Conservation (phyloP, 176 grass and related monocot genomes). For the Oryza brachyantha region DNA sequence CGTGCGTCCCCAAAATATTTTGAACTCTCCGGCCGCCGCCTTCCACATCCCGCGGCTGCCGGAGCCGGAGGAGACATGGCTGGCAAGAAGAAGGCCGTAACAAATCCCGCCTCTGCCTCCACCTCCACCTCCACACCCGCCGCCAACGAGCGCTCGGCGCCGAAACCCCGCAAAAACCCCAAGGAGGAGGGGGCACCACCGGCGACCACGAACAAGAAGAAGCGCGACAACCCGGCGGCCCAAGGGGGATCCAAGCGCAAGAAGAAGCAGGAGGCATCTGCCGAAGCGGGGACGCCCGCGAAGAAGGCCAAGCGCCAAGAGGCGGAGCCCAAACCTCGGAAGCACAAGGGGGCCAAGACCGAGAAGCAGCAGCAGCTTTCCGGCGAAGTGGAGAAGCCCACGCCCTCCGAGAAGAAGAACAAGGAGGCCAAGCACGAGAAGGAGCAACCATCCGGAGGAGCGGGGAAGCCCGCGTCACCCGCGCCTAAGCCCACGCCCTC, state of each 20-base stretch:
- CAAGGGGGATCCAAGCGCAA: background rate
- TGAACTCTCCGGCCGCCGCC: background rate
- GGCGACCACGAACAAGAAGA: background rate
- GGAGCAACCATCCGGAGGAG: background rate
- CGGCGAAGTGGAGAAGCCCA: background rate
- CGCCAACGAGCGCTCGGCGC: background rate
- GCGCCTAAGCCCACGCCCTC: background rate
- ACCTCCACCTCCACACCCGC: background rate
- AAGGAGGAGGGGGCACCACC: background rate
- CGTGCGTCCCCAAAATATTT: background rate
- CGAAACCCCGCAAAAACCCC: slow-evolving; percentile 15
- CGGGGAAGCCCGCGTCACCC: background rate
- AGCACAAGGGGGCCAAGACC: background rate
- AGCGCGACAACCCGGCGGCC: background rate
- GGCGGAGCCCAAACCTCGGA: background rate
- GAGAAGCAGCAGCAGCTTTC: background rate
- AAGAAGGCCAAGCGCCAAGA: background rate
- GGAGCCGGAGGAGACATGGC: slow-evolving; percentile 26
- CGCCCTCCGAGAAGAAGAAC: background rate
- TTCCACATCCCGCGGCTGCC: background rate
- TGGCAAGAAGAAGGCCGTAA: slow-evolving; percentile 13
- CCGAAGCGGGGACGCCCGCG: background rate
- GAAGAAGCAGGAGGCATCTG: slow-evolving; percentile 1
- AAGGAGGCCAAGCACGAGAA: background rate
- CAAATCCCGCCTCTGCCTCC: background rate